These are phyloP conservation scores for Ammopiptanthus mongolicus DNA, from an alignment of 306 rosid genomes.

Conservation along the genomic window DNA sequence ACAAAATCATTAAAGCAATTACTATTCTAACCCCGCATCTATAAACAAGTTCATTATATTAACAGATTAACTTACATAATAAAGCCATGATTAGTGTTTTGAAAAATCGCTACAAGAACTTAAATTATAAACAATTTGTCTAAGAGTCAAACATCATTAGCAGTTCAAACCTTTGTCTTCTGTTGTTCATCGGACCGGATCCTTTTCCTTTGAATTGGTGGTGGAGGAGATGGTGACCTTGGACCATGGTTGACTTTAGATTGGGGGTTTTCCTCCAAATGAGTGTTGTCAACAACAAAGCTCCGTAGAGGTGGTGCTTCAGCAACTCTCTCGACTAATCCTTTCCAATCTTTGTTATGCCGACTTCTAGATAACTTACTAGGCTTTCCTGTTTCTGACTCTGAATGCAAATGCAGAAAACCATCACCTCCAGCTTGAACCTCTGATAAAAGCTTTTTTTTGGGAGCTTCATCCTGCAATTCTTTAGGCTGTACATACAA, in stretches of 20 bases:
- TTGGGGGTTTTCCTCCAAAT: slow-evolving; percentile 36
- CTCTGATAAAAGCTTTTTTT: slow-evolving; percentile 34
- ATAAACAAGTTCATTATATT: not conserved
- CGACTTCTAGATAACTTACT: slow-evolving; percentile 48
- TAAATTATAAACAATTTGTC: not conserved
- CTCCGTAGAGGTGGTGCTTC: slow-evolving; percentile 63
- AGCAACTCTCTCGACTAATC: slow-evolving; percentile 48
- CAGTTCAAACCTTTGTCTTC: slow-evolving; percentile 44
- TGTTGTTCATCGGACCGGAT: slow-evolving; percentile 37
- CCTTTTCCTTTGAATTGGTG: slow-evolving; percentile 54
- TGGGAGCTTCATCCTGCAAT: slow-evolving; percentile 43
- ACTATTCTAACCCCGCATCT: not conserved
- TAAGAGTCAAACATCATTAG: not conserved
- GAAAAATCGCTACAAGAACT: not conserved
- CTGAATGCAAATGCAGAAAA: slow-evolving; percentile 41
- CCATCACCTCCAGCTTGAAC: slow-evolving; percentile 35
- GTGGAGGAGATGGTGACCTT: slow-evolving; percentile 38
- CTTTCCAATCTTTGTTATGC: slow-evolving; percentile 82
- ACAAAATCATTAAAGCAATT: not conserved
- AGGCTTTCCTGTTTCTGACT: slow-evolving; percentile 52
- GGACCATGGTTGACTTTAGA: slow-evolving; percentile 29
- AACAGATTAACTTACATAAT: not conserved
- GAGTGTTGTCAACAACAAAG: slow-evolving; percentile 42
- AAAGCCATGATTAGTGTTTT: not conserved
- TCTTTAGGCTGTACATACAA: slow-evolving; percentile 51